These are phyloP conservation scores for Emergomyces africanus DNA, from an alignment of 2,329 filamentous ascomycete genomes.

Conservation along the genomic window DNA sequence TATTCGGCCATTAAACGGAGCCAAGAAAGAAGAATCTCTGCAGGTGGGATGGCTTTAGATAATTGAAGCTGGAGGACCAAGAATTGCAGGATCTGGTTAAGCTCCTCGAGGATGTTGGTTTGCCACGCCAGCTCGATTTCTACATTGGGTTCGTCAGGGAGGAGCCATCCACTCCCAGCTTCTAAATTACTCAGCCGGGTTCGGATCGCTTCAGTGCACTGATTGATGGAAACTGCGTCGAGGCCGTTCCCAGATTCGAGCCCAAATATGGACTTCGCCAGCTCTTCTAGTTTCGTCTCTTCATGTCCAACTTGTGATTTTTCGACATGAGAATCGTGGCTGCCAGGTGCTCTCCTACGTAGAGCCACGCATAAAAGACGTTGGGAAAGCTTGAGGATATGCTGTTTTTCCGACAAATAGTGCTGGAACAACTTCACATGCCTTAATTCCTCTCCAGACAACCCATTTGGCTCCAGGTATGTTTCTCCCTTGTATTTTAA, in stretches of 20 bases:
- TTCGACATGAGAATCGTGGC: constrained; percentile 7
- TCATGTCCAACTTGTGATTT: constrained; percentile 4
- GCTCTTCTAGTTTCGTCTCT: constrained; percentile 13
- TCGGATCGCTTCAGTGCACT: constrained; percentile 24
- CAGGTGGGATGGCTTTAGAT: constrained; percentile 43
- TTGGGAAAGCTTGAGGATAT: constrained; percentile 53
- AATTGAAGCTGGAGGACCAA: constrained; percentile 58
- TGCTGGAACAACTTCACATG: constrained; percentile 55
- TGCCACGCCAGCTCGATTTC: constrained; percentile 51
- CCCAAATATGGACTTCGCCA: constrained; percentile 22
- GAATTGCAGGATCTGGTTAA: constrained; percentile 59
- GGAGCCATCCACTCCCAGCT: constrained; percentile 32
- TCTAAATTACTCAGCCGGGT: constrained; percentile 23
- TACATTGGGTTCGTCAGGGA: constrained; percentile 34
- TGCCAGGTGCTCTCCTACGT: constrained; percentile 12
- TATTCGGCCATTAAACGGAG: constrained; percentile 58
- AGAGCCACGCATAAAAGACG: constrained; percentile 27
- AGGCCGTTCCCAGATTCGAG: constrained; percentile 15
- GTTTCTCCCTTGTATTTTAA: constrained; percentile 18
- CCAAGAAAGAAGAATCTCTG: constrained; percentile 54
- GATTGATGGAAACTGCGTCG: constrained; percentile 16
- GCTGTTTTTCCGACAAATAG: constrained; percentile 59
- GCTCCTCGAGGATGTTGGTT: constrained; percentile 53
- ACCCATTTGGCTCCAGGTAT: constrained; percentile 30
- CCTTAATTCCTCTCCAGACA: constrained; percentile 50